Percentiles rank a stretch among this genome's conserved stretches.
Evolutionary conservation across 192 early-diverging fungal genomes (phyloP).

Genomic region (Phycomyces blakesleeanus): DNA sequence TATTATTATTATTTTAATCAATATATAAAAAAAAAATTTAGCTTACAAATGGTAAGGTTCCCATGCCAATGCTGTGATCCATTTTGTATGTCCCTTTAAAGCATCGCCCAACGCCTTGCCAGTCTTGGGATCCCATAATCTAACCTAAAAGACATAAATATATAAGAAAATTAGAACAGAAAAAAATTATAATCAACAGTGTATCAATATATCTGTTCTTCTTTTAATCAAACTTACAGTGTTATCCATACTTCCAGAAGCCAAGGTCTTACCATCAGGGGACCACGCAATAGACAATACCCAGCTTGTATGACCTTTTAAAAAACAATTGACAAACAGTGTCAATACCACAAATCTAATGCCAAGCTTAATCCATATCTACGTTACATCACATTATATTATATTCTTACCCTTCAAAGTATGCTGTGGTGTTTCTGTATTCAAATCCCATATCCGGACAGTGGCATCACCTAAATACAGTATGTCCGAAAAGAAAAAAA

Average conservation of each 20-base stretch:
- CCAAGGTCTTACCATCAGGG: slow-evolving; percentile 79
- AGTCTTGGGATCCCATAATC: slow-evolving; percentile 86
- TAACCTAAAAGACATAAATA: slow-evolving; percentile 29
- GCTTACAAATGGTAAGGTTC: slow-evolving; percentile 85
- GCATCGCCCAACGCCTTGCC: slow-evolving; percentile 76
- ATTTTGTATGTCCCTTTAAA: slow-evolving; percentile 82
- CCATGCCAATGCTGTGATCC: slow-evolving; percentile 89
- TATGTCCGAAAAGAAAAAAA: no score
- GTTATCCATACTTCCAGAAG: slow-evolving; percentile 94
- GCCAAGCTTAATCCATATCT: no score
- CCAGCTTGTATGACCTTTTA: slow-evolving; percentile 83
- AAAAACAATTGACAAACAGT: no score
- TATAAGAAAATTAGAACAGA: no score
- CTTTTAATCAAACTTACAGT: slow-evolving; percentile 44
- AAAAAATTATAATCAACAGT: no score
- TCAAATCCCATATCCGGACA: slow-evolving; percentile 95
- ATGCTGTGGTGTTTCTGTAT: slow-evolving; percentile 89
- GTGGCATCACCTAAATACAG: slow-evolving; percentile 89
- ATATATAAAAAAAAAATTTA: no score
- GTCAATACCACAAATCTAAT: no score
- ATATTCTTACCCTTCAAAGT: slow-evolving; percentile 56
- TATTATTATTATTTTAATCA: no score
- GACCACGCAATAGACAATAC: slow-evolving; percentile 93
- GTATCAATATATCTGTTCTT: background rate
- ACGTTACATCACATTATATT: no score